Percentiles rank a stretch among this genome's conserved stretches.
phyloP scores from a whole-genome alignment of 2,329 filamentous ascomycete species.

The Pseudogymnoascus sp. region DNA sequence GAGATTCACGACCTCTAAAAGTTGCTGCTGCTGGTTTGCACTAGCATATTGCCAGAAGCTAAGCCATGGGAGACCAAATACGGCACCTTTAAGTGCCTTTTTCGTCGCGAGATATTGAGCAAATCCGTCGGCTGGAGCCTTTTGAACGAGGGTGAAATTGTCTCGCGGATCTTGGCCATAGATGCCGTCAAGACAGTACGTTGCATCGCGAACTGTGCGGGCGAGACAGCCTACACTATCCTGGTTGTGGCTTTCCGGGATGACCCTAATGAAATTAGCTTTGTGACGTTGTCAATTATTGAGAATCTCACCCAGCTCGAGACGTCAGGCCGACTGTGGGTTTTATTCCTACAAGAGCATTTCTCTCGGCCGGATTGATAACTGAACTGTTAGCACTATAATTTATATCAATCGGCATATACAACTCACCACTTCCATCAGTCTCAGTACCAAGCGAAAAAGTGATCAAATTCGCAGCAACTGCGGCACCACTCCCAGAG shows the following conservation, averaged over 20 bases:
- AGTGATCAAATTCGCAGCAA: constrained; percentile 52
- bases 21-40: constrained; percentile 42
- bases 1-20: constrained; percentile 42
- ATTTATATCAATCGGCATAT: constrained; percentile 7
- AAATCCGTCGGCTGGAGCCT: constrained; percentile 48
- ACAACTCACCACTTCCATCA: constrained; percentile 47
- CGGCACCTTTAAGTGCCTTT: constrained; percentile 47
- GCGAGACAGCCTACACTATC: constrained; percentile 63
- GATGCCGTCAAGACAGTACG: constrained; percentile 58
- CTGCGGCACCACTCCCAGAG: constrained; percentile 56
- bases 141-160: constrained; percentile 55
- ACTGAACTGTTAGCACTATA: constrained; percentile 30
- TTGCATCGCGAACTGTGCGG: constrained; percentile 60
- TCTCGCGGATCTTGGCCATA: constrained; percentile 55
- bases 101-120: constrained; percentile 42
- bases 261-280: constrained; percentile 45
- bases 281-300: constrained; percentile 21
- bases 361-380: constrained; percentile 63
- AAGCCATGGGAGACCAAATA: constrained; percentile 63
- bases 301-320: constrained; percentile 35
- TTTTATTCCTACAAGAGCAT: constrained; percentile 64
- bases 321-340: constrained; percentile 68
- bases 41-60: constrained; percentile 60
- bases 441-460: constrained; percentile 68
- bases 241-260: constrained; percentile 59